phyloP scores from a whole-genome alignment of 1,139 yeast genomes.

The Pichia sp. region DNA sequence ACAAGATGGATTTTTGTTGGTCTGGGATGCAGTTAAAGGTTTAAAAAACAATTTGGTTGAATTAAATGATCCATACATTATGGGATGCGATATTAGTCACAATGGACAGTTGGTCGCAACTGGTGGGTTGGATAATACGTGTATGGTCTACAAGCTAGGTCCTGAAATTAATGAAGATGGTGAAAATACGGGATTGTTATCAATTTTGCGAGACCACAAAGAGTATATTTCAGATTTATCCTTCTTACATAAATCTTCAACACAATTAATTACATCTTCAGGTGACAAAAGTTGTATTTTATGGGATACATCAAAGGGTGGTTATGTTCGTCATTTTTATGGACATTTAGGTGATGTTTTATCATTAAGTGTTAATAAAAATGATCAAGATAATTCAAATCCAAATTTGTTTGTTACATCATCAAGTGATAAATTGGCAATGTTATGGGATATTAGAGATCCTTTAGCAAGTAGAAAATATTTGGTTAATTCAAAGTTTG shows the following conservation, averaged over 20 bases:
- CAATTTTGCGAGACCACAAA: constrained; percentile 68
- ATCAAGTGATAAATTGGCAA: constrained; percentile 68
- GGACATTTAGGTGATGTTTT: constrained; percentile 83
- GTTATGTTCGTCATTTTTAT: constrained; percentile 47
- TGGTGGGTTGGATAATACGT: constrained; percentile 77
- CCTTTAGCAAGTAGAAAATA: constrained; percentile 53
- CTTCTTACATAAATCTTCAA: constrained; percentile 45
- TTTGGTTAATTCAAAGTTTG: constrained; percentile 50
- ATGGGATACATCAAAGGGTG: constrained; percentile 72
- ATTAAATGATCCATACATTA: constrained; percentile 70
- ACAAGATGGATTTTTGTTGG: constrained; percentile 78
- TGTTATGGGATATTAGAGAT: constrained; percentile 64
- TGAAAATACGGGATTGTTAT: constrained; percentile 32
- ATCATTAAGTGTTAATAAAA: constrained; percentile 36
- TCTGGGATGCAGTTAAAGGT: constrained; percentile 80
- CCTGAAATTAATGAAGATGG: constrained; percentile 11
- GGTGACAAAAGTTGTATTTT: constrained; percentile 78
- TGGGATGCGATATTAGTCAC: constrained; percentile 69
- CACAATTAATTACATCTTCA: constrained; percentile 59
- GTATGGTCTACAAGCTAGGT: constrained; percentile 54
- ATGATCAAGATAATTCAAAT: constrained; percentile 14
- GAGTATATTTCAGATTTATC: constrained; percentile 77
- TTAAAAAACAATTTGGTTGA: constrained; percentile 64
- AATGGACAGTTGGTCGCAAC: constrained; percentile 61
- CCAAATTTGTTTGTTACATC: constrained; percentile 52